These are phyloP conservation scores for Triticum timopheevii DNA, from an alignment of 176 grass and related monocot species.

Conservation along the genomic window DNA sequence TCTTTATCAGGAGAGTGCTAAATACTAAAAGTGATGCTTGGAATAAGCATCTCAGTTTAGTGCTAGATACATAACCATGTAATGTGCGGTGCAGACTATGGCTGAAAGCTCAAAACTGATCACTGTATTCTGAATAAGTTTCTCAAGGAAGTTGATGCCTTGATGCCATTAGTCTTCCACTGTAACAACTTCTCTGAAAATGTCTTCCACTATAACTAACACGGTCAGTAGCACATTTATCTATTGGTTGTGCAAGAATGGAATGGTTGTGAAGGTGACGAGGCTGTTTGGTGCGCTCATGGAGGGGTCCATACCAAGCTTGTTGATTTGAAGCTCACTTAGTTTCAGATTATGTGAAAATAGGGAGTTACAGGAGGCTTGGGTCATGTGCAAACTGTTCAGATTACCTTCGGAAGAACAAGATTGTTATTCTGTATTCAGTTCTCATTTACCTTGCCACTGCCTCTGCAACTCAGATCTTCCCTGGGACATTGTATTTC, in stretches of 20 bases:
- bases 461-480: no score
- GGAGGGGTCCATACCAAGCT: slow-evolving; percentile 38
- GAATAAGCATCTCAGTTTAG: slow-evolving; percentile 28
- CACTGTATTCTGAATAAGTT: not conserved
- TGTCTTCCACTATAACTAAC: not conserved
- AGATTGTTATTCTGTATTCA: no score
- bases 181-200: not conserved
- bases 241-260: slow-evolving; percentile 57
- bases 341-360: slow-evolving; percentile 54
- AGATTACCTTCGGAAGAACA: no score
- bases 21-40: slow-evolving; percentile 12
- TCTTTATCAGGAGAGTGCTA: slow-evolving; percentile 51
- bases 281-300: slow-evolving; percentile 57
- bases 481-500: no score
- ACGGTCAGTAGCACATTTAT: slow-evolving; percentile 44
- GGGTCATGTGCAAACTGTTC: not conserved
- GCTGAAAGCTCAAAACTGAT: not conserved
- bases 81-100: not conserved
- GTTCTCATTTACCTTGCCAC: no score
- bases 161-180: not conserved
- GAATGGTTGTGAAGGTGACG: slow-evolving; percentile 41
- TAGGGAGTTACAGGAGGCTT: slow-evolving; percentile 56
- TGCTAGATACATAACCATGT: slow-evolving; percentile 27
- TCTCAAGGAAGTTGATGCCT: not conserved
- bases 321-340: slow-evolving; percentile 43